Evolutionary conservation across 2,329 filamentous ascomycete genomes (phyloP).

Genomic region (Calonectria honghensis): DNA sequence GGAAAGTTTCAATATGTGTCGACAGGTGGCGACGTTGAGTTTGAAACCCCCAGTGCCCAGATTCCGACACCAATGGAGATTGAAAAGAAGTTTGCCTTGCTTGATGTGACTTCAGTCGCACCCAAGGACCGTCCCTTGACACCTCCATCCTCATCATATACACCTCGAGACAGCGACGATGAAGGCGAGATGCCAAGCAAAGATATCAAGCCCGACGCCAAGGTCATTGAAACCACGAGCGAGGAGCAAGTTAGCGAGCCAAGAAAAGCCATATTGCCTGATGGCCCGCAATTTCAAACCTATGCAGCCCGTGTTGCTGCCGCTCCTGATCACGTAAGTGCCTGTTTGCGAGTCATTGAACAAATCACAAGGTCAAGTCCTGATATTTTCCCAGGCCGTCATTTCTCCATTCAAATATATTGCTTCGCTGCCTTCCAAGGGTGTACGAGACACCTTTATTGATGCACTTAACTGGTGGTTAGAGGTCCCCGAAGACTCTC

Average conservation of each 20-base stretch:
- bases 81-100: constrained; percentile 4
- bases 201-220: background rate
- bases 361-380: too few species aligned
- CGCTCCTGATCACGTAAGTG: constrained; percentile 15
- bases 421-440: constrained; percentile 4
- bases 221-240: background rate
- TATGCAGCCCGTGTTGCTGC: constrained; percentile 8
- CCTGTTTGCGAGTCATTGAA: too few species aligned
- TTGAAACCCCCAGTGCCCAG: background rate
- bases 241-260: background rate
- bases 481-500: constrained; percentile 2
- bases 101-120: background rate
- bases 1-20: constrained; percentile 3
- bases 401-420: constrained; percentile 19
- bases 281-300: background rate
- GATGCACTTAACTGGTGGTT: constrained; percentile 17
- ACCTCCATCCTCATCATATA: constrained; percentile 2
- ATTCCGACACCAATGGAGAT: background rate
- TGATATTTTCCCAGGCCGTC: background rate
- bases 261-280: background rate
- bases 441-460: constrained; percentile 12
- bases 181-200: background rate
- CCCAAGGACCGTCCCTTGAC: constrained; percentile 11
- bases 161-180: constrained; percentile 14
- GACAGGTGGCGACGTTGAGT: background rate